Percentiles rank a stretch among this genome's conserved stretches.
phyloP scores from a whole-genome alignment of 148 eudicot genomes.

The Camellia granthamiana region DNA sequence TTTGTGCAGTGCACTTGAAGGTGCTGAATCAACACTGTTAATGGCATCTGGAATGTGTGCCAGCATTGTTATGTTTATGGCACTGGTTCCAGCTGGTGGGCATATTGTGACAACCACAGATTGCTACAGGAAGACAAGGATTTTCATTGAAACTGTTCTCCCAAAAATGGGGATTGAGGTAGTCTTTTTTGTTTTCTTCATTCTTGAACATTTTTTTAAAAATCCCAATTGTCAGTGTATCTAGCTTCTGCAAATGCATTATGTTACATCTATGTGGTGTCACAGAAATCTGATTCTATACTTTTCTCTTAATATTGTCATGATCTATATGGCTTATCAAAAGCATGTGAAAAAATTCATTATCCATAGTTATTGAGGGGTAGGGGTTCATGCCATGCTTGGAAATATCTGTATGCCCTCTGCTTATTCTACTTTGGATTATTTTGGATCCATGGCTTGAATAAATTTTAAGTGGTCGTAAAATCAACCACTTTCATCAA shows the following conservation, averaged over 20 bases:
- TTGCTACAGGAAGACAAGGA: constrained; percentile 79
- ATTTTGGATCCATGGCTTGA: no score
- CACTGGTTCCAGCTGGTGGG: constrained; percentile 89
- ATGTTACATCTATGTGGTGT: background rate
- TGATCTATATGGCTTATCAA: background rate
- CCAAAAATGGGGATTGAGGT: constrained; percentile 88
- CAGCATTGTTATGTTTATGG: constrained; percentile 69
- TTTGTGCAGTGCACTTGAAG: constrained; percentile 78
- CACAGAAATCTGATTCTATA: background rate
- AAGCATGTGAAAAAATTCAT: no score
- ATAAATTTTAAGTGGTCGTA: no score
- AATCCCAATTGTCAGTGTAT: background rate
- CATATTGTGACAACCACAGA: constrained; percentile 87
- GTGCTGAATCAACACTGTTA: constrained; percentile 81
- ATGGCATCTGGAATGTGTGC: constrained; percentile 95
- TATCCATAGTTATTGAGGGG: no score
- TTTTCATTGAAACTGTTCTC: constrained; percentile 73
- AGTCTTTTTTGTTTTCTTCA: background rate
- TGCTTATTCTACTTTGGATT: no score
- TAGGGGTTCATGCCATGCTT: no score
- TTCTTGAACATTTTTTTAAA: background rate
- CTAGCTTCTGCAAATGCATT: background rate
- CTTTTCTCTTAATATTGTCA: background rate
- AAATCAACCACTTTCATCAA: no score
- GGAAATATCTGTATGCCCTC: no score